Percentiles rank a stretch among this genome's conserved stretches.
Evolutionary conservation across 352 stramenopile genomes (phyloP).

Genomic region (Ophiocytium majus): DNA sequence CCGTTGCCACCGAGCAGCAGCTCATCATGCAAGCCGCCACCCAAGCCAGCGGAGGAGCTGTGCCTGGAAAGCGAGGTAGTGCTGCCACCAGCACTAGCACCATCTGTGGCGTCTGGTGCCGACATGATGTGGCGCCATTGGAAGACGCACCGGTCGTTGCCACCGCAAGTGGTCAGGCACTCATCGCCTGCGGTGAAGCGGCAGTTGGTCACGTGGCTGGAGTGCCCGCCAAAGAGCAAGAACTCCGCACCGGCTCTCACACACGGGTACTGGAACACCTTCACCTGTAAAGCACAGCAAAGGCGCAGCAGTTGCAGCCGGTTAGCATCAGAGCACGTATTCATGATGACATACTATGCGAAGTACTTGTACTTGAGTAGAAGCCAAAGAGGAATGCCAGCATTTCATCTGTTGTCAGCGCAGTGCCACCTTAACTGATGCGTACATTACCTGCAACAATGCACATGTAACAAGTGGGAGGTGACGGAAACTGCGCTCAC

Average conservation of each 20-base stretch:
- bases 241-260: constrained; percentile 59
- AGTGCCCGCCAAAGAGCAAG: constrained; percentile 68
- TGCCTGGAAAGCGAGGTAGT: no score
- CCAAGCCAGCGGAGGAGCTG: no score
- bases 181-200: constrained; percentile 65
- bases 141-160: constrained; percentile 37
- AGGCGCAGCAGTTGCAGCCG: not conserved
- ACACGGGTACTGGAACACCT: constrained; percentile 70
- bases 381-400: no score
- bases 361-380: no score
- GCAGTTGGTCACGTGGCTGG: constrained; percentile 61
- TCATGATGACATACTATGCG: no score
- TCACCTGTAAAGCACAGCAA: constrained; percentile 44
- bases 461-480: no score
- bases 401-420: no score
- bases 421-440: no score
- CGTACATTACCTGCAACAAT: no score
- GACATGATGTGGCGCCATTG: not conserved
- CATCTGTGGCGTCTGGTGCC: not conserved
- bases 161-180: constrained; percentile 53
- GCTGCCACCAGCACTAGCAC: not conserved
- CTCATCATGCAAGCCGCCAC: no score
- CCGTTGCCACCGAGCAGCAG: no score
- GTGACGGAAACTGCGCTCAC: no score
- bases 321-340: not conserved